Evolutionary conservation across 768 basidiomycete species (phyloP).

Genomic region (Lepiota venenata): DNA sequence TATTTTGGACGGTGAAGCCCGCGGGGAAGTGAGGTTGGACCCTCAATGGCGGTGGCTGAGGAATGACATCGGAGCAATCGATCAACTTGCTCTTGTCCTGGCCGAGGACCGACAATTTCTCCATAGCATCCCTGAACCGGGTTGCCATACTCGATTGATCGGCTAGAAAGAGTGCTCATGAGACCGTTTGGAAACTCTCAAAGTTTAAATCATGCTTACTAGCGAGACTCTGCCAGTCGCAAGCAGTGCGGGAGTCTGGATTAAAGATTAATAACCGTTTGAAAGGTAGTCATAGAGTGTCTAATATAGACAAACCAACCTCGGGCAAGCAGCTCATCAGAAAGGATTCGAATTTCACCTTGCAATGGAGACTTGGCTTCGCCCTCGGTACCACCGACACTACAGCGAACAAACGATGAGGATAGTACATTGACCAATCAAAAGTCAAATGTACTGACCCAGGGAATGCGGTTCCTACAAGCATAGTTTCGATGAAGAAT

Average conservation of each 20-base stretch:
- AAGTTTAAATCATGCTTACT: slow-evolving; percentile 21
- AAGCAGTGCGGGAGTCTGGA: slow-evolving; percentile 40
- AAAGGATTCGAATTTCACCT: slow-evolving; percentile 43
- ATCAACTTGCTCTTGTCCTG: slow-evolving; percentile 32
- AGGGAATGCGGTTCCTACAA: slow-evolving; percentile 40
- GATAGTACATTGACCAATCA: no score
- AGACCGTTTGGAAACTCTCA: background rate
- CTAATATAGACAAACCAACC: background rate
- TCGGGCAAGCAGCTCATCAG: slow-evolving; percentile 26
- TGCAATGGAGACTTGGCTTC: slow-evolving; percentile 36
- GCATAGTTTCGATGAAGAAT: slow-evolving; percentile 36
- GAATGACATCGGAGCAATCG: slow-evolving; percentile 46
- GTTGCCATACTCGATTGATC: slow-evolving; percentile 30
- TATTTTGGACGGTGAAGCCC: background rate
- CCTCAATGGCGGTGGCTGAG: slow-evolving; percentile 19
- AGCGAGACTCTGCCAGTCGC: slow-evolving; percentile 44
- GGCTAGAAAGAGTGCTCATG: slow-evolving; percentile 13
- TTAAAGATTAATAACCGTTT: slow-evolving; percentile 9
- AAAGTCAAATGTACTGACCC: slow-evolving; percentile 17
- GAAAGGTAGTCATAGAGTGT: background rate
- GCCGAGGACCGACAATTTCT: slow-evolving; percentile 41
- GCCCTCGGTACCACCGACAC: slow-evolving; percentile 12
- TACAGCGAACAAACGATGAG: background rate
- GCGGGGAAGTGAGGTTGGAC: slow-evolving; percentile 1
- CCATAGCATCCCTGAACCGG: slow-evolving; percentile 38